Conservation (phyloP, 1,284 basidiomycete species). For the Vanrija pseudolonga region DNA sequence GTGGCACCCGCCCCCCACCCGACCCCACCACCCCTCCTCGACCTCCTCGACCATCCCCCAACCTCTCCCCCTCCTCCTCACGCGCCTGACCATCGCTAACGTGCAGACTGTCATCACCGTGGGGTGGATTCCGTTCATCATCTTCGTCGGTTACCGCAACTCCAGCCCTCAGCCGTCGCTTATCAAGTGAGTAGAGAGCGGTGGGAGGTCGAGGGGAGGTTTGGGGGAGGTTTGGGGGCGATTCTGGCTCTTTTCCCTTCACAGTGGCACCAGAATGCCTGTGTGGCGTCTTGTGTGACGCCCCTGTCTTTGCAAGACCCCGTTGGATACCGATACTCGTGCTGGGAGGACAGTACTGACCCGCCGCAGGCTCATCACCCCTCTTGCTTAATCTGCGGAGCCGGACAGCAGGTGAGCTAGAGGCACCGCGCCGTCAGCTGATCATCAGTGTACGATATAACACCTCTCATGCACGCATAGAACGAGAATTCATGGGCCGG, state of each 20-base stretch:
- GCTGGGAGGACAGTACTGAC: slow-evolving; percentile 11
- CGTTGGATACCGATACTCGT: too few relatives aligned
- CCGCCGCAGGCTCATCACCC: slow-evolving; percentile 76
- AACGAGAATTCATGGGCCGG: not conserved
- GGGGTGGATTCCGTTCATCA: slow-evolving; percentile 89
- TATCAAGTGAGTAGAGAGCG: slow-evolving; percentile 67
- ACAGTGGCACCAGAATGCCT: not conserved
- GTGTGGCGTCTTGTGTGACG: too few relatives aligned
- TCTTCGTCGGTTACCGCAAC: slow-evolving; percentile 84
- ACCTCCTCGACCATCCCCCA: not conserved
- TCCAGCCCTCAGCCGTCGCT: slow-evolving; percentile 87
- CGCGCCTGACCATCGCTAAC: slow-evolving; percentile 3
- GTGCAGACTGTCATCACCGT: slow-evolving; percentile 78
- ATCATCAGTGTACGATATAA: slow-evolving; percentile 11
- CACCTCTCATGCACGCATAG: slow-evolving; percentile 19
- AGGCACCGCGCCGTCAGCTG: not conserved
- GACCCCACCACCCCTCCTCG: not conserved
- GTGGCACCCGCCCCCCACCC: not conserved
- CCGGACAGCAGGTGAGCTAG: not conserved
- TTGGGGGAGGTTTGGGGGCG: not conserved
- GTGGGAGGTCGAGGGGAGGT: not conserved
- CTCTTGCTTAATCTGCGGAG: slow-evolving; percentile 62
- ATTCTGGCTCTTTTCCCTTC: not conserved
- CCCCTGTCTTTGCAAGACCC: too few relatives aligned
- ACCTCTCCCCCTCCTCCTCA: not conserved